These are phyloP conservation scores for Omphalea diandra DNA, from an alignment of 441 rosid genomes.

Conservation along the genomic window DNA sequence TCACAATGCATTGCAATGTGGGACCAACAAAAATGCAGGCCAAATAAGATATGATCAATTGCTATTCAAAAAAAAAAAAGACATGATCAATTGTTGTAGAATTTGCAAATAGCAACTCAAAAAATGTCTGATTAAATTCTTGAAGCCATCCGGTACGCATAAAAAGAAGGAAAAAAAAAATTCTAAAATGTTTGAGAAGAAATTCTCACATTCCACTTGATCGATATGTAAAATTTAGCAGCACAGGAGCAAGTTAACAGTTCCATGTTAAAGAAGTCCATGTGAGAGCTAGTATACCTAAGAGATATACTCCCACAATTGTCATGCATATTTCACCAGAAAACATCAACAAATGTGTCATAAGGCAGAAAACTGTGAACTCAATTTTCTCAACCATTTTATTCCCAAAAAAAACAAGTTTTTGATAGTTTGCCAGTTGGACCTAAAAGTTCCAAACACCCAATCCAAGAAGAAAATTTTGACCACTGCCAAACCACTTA, in stretches of 20 bases:
- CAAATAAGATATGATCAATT: too few relatives aligned
- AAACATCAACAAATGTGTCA: too few relatives aligned
- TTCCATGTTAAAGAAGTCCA: background rate
- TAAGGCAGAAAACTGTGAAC: background rate
- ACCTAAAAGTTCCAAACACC: background rate
- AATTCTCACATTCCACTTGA: background rate
- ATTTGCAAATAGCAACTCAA: background rate
- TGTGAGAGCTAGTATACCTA: background rate
- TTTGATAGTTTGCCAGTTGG: background rate
- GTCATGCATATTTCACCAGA: background rate
- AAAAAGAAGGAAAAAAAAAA: background rate
- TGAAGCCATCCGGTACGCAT: background rate
- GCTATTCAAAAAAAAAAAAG: too few relatives aligned
- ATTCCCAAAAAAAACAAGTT: background rate
- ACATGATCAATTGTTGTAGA: background rate
- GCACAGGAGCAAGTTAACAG: background rate
- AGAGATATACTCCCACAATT: background rate
- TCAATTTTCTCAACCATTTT: background rate
- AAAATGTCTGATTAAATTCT: background rate
- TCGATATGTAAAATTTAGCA: background rate
- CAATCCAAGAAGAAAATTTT: background rate
- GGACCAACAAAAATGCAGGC: background rate
- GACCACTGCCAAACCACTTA: constrained; percentile 29
- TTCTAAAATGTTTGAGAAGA: background rate
- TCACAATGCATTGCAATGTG: too few relatives aligned